A percentile compares a stretch with the other conserved stretches of the same genome.
phyloP scores from a whole-genome alignment of 768 basidiomycete genomes.

The Phylloporus arenicola region DNA sequence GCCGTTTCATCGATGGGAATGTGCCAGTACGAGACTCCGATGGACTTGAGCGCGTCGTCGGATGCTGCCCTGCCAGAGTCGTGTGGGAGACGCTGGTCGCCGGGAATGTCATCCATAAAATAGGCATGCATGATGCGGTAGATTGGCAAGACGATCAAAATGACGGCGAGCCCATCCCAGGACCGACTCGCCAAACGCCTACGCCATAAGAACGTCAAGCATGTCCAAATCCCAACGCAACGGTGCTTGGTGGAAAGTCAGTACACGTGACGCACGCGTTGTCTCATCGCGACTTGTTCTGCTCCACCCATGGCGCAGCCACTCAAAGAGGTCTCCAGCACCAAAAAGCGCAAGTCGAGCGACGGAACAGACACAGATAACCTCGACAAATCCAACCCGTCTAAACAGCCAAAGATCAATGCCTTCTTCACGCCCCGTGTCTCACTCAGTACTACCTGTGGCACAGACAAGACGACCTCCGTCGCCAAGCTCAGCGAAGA shows the following conservation, averaged over 20 bases:
- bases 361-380: conserved; percentile 1
- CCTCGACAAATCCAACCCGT: not conserved
- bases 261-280: conserved; percentile 18
- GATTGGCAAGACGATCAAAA: no score
- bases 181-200: no score
- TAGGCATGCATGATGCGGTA: conserved; percentile 56
- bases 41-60: conserved; percentile 40
- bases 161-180: no score
- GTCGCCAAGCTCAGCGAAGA: conserved; percentile 47
- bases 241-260: conserved; percentile 15
- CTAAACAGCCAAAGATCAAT: conserved; percentile 24
- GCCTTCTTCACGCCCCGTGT: conserved; percentile 26
- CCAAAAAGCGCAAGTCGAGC: conserved; percentile 22
- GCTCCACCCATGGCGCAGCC: conserved; percentile 3
- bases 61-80: conserved; percentile 53
- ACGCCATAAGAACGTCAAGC: no score
- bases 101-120: conserved; percentile 65
- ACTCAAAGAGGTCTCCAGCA: conserved; percentile 4
- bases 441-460: conserved; percentile 26
- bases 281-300: conserved; percentile 13
- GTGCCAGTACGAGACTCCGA: conserved; percentile 64
- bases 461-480: conserved; percentile 23
- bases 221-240: no score
- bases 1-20: conserved; percentile 58
- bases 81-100: conserved; percentile 80